Conservation (phyloP, 306 rosid genomes). For the Abrus precatorius region DNA sequence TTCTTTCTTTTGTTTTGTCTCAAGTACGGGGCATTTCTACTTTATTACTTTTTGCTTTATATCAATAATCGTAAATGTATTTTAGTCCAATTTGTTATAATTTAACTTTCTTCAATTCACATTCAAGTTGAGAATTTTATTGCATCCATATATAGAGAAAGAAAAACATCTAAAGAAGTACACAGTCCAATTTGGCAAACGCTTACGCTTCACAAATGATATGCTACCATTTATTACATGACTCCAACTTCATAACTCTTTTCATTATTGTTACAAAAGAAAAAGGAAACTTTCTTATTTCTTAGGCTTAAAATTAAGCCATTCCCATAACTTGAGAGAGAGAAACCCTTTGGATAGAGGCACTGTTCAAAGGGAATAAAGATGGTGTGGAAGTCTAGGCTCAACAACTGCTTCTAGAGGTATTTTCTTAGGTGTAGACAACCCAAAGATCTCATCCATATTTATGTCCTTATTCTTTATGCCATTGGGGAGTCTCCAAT, state of each 20-base stretch:
- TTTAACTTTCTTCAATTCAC: too few relatives aligned
- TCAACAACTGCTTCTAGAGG: constrained; percentile 58
- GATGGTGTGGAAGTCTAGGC: constrained; percentile 73
- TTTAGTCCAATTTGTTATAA: too few relatives aligned
- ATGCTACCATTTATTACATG: background rate
- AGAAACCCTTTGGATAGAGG: background rate
- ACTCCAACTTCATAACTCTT: background rate
- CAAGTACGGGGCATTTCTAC: too few relatives aligned
- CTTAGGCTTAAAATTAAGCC: background rate
- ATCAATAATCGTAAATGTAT: too few relatives aligned
- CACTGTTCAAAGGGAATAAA: constrained; percentile 51
- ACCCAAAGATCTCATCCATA: constrained; percentile 81
- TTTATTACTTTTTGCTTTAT: too few relatives aligned
- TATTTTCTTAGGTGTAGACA: constrained; percentile 67
- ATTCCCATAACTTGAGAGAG: background rate
- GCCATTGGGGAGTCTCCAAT: constrained; percentile 64
- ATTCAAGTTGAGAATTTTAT: background rate
- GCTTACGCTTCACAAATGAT: background rate
- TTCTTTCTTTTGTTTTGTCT: too few relatives aligned
- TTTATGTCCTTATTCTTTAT: constrained; percentile 64
- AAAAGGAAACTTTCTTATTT: too few relatives aligned
- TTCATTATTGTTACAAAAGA: background rate
- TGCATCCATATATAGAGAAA: background rate
- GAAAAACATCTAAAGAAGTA: background rate
- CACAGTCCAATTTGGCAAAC: background rate